A percentile compares a stretch with the other conserved stretches of the same genome.
phyloP scores from a whole-genome alignment of 2,329 filamentous ascomycete genomes.

The Claviceps sp. region DNA sequence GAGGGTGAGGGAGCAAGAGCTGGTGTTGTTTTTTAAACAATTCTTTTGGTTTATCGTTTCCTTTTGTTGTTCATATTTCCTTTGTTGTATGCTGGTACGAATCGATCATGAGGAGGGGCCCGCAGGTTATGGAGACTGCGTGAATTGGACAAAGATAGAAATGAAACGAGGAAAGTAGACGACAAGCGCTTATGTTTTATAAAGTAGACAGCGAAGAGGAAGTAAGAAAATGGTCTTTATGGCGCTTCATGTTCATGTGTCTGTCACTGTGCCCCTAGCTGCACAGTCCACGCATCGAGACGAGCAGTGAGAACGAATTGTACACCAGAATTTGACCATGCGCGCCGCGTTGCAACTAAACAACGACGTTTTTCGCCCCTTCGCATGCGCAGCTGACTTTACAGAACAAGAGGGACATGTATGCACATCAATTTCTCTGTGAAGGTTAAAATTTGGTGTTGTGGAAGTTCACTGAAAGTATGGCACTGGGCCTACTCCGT shows the following conservation, averaged over 20 bases:
- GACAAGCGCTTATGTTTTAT: not conserved
- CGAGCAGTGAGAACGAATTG: too few relatives aligned
- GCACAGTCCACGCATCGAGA: too few relatives aligned
- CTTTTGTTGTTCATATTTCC: not conserved
- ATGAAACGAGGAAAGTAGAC: not conserved
- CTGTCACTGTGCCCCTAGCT: not conserved
- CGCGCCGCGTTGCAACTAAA: too few relatives aligned
- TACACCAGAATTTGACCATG: too few relatives aligned
- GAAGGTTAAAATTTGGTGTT: too few relatives aligned
- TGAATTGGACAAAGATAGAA: constrained; percentile 1
- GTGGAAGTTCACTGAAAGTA: too few relatives aligned
- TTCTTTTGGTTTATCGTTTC: not conserved
- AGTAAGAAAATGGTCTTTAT: not conserved
- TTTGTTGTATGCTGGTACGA: not conserved
- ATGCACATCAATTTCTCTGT: too few relatives aligned
- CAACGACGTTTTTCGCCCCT: too few relatives aligned
- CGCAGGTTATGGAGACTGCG: not conserved
- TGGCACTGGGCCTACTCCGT: too few relatives aligned
- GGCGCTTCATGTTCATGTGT: not conserved
- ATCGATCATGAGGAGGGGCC: not conserved
- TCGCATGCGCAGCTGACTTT: not conserved
- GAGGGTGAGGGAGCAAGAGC: not conserved
- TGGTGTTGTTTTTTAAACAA: not conserved
- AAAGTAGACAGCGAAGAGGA: constrained; percentile 2
- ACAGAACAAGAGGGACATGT: too few relatives aligned